These are phyloP conservation scores for Mortierella alpina DNA, from an alignment of 192 early-diverging fungal genomes.

Conservation along the genomic window DNA sequence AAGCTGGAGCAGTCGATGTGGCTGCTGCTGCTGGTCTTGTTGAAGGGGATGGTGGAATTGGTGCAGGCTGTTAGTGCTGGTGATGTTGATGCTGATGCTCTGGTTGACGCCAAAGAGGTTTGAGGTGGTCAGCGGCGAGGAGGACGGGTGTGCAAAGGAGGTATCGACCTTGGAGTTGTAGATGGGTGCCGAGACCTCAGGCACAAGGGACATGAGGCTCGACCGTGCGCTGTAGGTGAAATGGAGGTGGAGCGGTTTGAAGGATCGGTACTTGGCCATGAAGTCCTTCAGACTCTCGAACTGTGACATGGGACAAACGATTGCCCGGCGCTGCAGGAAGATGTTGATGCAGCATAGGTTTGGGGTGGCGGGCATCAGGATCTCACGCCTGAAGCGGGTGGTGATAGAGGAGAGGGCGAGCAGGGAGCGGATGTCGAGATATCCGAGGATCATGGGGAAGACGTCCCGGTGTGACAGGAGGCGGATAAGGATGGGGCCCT, in stretches of 20 bases:
- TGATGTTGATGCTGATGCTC: slow-evolving; percentile 49
- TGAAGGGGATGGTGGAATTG: slow-evolving; percentile 36
- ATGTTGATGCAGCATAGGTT: slow-evolving; percentile 32
- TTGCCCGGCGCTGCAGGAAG: slow-evolving; percentile 27
- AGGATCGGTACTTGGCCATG: slow-evolving; percentile 45
- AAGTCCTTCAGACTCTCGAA: slow-evolving; percentile 51
- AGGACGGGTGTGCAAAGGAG: slow-evolving; percentile 23
- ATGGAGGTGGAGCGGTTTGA: slow-evolving; percentile 44
- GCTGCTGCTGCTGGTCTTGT: slow-evolving; percentile 14
- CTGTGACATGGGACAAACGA: slow-evolving; percentile 47
- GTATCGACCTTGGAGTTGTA: slow-evolving; percentile 36
- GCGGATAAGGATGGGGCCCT: slow-evolving; percentile 20
- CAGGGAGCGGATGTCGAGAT: slow-evolving; percentile 37
- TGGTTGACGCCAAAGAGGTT: slow-evolving; percentile 36
- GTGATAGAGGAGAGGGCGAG: slow-evolving; percentile 23
- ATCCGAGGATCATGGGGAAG: slow-evolving; percentile 29
- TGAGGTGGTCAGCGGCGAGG: slow-evolving; percentile 29
- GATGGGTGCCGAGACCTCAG: slow-evolving; percentile 35
- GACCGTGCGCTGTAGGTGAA: slow-evolving; percentile 46
- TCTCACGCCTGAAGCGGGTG: slow-evolving; percentile 29
- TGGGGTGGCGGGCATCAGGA: slow-evolving; percentile 30
- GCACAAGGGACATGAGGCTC: slow-evolving; percentile 37
- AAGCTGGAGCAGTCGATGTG: background rate
- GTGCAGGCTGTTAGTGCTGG: slow-evolving; percentile 31
- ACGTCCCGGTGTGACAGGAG: slow-evolving; percentile 25